These are phyloP conservation scores for Suillus subaureus DNA, from an alignment of 768 basidiomycete genomes.

Conservation along the genomic window DNA sequence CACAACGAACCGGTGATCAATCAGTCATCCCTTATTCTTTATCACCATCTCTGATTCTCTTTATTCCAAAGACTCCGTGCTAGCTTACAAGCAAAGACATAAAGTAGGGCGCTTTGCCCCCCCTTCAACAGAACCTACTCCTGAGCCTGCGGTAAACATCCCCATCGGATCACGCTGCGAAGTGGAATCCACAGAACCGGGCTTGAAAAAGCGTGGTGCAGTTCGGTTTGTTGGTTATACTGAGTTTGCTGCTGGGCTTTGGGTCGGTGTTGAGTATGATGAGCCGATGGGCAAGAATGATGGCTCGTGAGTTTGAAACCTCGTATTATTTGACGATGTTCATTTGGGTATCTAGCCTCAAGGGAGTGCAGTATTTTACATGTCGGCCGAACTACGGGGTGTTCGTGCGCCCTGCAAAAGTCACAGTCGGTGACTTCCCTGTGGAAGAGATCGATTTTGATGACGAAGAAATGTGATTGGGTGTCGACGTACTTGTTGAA, in stretches of 20 bases:
- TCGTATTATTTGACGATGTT: not conserved
- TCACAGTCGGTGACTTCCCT: conserved; percentile 85
- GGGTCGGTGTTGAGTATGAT: conserved; percentile 95
- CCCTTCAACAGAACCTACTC: conserved; percentile 38
- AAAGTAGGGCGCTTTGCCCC: conserved; percentile 89
- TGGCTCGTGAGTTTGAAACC: conserved; percentile 70
- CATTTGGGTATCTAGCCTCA: conserved; percentile 52
- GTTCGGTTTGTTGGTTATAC: conserved; percentile 87
- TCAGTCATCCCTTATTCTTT: not conserved
- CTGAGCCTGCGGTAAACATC: conserved; percentile 47
- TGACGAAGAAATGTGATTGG: conserved; percentile 63
- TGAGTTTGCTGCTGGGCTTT: conserved; percentile 68
- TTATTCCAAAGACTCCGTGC: conserved; percentile 69
- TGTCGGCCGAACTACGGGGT: conserved; percentile 78
- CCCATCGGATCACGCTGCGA: conserved; percentile 78
- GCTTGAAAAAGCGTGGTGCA: conserved; percentile 76
- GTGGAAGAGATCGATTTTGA: conserved; percentile 77
- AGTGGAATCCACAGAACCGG: conserved; percentile 71
- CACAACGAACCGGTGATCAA: conserved; percentile 67
- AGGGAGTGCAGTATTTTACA: conserved; percentile 84
- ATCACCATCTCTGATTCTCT: conserved; percentile 9
- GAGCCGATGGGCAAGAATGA: conserved; percentile 96
- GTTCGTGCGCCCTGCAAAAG: conserved; percentile 84
- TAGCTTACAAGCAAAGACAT: conserved; percentile 84
- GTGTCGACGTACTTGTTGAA: not conserved